Evolutionary conservation across 2,329 filamentous ascomycete species (phyloP).

Genomic region (Ophiobolus disseminans): DNA sequence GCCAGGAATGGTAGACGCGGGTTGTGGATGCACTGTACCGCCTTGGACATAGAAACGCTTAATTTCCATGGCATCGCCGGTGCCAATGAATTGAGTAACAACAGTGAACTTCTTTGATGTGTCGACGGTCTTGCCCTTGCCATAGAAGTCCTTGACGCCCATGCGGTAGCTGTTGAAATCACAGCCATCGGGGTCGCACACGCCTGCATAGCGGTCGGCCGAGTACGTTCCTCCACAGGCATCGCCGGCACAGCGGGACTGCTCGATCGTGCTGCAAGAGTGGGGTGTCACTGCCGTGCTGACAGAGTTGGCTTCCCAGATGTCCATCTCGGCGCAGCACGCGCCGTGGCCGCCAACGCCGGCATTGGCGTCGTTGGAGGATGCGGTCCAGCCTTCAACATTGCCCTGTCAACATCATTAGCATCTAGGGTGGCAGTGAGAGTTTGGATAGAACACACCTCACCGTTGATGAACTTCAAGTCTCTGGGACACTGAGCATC

Average conservation of each 20-base stretch:
- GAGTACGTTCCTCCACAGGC: conserved; percentile 53
- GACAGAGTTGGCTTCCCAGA: conserved; percentile 70
- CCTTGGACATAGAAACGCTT: conserved; percentile 59
- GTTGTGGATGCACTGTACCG: conserved; percentile 56
- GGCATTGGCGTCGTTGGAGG: conserved; percentile 60
- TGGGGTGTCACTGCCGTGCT: conserved; percentile 70
- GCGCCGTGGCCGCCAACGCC: conserved; percentile 63
- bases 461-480: conserved; percentile 60
- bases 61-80: conserved; percentile 53
- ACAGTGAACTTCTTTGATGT: conserved; percentile 54
- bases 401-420: conserved; percentile 52
- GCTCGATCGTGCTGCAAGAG: conserved; percentile 62
- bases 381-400: conserved; percentile 60
- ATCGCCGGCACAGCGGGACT: conserved; percentile 61
- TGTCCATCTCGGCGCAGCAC: conserved; percentile 71
- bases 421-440: background rate
- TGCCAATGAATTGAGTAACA: conserved; percentile 57
- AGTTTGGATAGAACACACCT: conserved; percentile 20
- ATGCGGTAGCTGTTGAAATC: conserved; percentile 67
- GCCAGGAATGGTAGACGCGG: conserved; percentile 53
- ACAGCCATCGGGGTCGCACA: conserved; percentile 72
- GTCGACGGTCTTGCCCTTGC: conserved; percentile 57
- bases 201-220: conserved; percentile 66
- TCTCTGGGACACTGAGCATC: conserved; percentile 48
- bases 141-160: conserved; percentile 69